These are phyloP conservation scores for Nannochloropsis limnetica DNA, from an alignment of 352 stramenopile genomes.

Conservation along the genomic window DNA sequence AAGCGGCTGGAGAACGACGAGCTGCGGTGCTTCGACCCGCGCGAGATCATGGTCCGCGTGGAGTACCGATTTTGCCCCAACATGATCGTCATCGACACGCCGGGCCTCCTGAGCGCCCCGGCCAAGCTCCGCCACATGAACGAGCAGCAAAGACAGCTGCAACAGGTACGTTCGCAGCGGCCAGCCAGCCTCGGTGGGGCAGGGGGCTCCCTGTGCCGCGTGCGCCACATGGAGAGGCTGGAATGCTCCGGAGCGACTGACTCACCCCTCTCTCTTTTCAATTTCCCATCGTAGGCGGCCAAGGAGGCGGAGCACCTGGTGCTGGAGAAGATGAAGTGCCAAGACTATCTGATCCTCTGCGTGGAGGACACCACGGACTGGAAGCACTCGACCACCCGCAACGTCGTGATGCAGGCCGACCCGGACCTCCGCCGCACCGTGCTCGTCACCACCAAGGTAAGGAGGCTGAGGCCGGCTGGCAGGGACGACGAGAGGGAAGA, in stretches of 20 bases:
- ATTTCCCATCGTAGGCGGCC: conserved; percentile 46
- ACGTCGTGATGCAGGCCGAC: conserved; percentile 57
- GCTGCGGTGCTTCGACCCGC: conserved; percentile 62
- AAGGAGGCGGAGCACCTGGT: conserved; percentile 62
- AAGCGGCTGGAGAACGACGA: conserved; percentile 63
- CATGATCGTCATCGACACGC: conserved; percentile 73
- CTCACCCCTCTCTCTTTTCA: conserved; percentile 4
- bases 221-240: background rate
- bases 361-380: conserved; percentile 71
- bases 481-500: background rate
- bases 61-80: conserved; percentile 75
- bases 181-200: background rate
- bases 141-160: conserved; percentile 60
- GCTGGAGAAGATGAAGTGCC: conserved; percentile 62
- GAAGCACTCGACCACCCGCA: conserved; percentile 66
- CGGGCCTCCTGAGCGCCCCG: conserved; percentile 58
- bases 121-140: conserved; percentile 59
- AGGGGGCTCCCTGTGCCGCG: background rate
- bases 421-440: conserved; percentile 66
- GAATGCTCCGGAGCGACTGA: background rate
- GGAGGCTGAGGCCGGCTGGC: background rate
- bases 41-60: conserved; percentile 69
- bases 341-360: conserved; percentile 71
- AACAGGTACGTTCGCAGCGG: conserved; percentile 39
- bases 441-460: conserved; percentile 65